These are phyloP conservation scores for Cordia subcordata DNA, from an alignment of 257 asterid genomes.

Conservation along the genomic window DNA sequence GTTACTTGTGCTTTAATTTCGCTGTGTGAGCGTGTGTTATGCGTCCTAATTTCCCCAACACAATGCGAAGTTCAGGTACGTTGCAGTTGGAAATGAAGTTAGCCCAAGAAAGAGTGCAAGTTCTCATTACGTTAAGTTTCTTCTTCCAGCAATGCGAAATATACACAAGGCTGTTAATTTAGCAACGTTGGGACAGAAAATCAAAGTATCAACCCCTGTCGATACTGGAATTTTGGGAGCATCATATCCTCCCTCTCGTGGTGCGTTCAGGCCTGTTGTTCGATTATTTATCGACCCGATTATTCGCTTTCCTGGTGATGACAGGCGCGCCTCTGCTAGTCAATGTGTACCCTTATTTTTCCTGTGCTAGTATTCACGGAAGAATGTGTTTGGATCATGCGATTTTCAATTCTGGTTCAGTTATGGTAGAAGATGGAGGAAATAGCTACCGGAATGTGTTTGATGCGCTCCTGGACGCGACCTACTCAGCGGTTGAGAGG, in stretches of 20 bases:
- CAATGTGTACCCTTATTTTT: slow-evolving; percentile 26
- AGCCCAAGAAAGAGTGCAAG: background rate
- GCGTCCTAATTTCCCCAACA: too few species aligned
- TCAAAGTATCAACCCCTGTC: slow-evolving; percentile 35
- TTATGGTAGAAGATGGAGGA: slow-evolving; percentile 18
- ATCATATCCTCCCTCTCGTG: slow-evolving; percentile 29
- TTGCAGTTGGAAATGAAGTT: slow-evolving; percentile 38
- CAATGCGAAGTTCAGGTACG: slow-evolving; percentile 12
- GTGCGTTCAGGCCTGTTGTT: slow-evolving; percentile 20
- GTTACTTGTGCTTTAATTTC: too few species aligned
- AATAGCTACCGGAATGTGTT: slow-evolving; percentile 23
- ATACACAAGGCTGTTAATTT: slow-evolving; percentile 11
- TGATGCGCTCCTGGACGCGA: slow-evolving; percentile 35
- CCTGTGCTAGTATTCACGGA: background rate
- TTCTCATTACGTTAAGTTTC: background rate
- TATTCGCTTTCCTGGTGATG: slow-evolving; percentile 13
- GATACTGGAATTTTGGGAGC: slow-evolving; percentile 12
- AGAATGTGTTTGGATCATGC: slow-evolving; percentile 23
- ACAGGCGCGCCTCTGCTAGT: slow-evolving; percentile 23
- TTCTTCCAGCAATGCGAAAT: slow-evolving; percentile 27
- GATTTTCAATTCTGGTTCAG: slow-evolving; percentile 17
- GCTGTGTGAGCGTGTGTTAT: too few species aligned
- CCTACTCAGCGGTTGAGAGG: slow-evolving; percentile 27
- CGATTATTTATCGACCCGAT: slow-evolving; percentile 21
- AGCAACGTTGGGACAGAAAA: background rate